These are phyloP conservation scores for Chalara sp. DNA, from an alignment of 2,329 filamentous ascomycete species.

Conservation along the genomic window DNA sequence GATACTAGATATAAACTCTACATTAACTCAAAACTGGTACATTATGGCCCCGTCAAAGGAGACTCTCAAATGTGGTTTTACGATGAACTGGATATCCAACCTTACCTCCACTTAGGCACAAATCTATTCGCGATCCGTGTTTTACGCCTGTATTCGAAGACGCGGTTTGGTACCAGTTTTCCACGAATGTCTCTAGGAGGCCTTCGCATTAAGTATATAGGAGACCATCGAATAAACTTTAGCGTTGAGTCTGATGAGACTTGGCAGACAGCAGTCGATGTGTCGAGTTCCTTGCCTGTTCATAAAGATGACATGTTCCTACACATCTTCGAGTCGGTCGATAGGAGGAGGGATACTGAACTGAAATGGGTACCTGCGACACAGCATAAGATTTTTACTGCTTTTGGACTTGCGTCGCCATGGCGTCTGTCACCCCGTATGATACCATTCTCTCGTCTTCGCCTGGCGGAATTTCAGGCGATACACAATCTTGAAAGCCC, in stretches of 20 bases:
- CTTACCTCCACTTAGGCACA: neutral
- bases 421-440: neutral
- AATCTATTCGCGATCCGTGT: neutral
- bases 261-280: neutral
- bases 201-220: neutral
- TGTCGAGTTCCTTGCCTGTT: neutral
- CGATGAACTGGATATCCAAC: neutral
- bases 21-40: neutral
- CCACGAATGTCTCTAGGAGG: neutral
- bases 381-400: neutral
- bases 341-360: neutral
- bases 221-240: neutral
- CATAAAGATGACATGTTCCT: neutral
- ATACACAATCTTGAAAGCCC: neutral
- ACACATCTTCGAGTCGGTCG: neutral
- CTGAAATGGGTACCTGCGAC: neutral
- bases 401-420: neutral
- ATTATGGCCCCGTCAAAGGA: neutral
- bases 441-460: neutral
- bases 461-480: neutral
- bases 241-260: neutral
- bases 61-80: neutral
- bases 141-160: neutral
- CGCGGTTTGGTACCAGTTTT: neutral
- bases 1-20: neutral